Evolutionary conservation across 73 alveolate species (phyloP).

Genomic region (Tetrahymena malaccensis): DNA sequence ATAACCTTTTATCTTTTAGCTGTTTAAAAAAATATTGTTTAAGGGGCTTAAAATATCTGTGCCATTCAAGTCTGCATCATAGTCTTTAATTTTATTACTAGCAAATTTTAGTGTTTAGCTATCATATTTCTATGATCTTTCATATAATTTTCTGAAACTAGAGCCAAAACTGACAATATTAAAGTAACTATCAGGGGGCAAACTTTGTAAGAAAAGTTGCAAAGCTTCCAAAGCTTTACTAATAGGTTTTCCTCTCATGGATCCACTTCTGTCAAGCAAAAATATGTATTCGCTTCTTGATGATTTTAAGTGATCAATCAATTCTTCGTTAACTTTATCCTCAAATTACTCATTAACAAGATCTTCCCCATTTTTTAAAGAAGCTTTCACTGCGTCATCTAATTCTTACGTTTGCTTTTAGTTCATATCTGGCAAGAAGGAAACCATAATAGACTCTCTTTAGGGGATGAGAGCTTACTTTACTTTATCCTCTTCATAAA

Average conservation of each 20-base stretch:
- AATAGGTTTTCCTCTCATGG: slow-evolving; percentile 39
- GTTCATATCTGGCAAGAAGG: background rate
- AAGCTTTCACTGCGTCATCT: background rate
- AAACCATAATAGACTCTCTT: background rate
- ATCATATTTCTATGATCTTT: background rate
- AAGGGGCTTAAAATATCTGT: background rate
- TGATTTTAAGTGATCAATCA: background rate
- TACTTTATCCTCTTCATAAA: background rate
- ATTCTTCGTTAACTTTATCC: background rate
- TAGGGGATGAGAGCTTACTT: background rate
- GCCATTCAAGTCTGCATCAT: background rate
- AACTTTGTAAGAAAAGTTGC: slow-evolving; percentile 9
- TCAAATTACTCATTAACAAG: background rate
- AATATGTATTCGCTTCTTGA: slow-evolving; percentile 40
- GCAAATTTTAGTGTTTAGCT: background rate
- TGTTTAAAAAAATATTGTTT: background rate
- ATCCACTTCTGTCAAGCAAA: slow-evolving; percentile 49
- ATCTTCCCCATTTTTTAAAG: background rate
- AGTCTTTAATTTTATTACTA: background rate
- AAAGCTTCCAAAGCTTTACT: slow-evolving; percentile 29
- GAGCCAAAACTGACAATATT: slow-evolving; percentile 25
- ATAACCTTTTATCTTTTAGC: background rate
- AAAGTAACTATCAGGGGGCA: slow-evolving; percentile 26
- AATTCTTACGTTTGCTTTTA: background rate
- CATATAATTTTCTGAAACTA: slow-evolving; percentile 7